Conservation (phyloP, 2,329 filamentous ascomycete genomes). For the Scorias spongiosa region DNA sequence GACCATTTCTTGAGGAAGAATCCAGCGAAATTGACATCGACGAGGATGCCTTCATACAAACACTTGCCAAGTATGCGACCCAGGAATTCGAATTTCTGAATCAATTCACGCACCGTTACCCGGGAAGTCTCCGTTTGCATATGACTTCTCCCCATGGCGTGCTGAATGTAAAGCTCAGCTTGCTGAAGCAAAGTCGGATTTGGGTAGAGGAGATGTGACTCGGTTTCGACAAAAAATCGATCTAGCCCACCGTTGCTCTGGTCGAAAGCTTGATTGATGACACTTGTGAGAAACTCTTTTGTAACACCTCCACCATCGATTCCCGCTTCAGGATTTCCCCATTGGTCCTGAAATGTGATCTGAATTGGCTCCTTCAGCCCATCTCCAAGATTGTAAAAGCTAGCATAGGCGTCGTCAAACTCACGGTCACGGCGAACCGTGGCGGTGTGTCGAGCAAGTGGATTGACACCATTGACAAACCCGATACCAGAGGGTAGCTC, state of each 20-base stretch:
- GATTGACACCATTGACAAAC: conserved; percentile 1
- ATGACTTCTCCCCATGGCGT: conserved; percentile 5
- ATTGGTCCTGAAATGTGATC: conserved; percentile 90
- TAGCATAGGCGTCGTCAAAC: conserved; percentile 71
- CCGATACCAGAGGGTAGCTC: neutral
- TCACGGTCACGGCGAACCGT: conserved; percentile 63
- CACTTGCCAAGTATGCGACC: conserved; percentile 92
- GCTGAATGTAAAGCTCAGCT: conserved; percentile 2
- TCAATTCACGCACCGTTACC: conserved; percentile 39
- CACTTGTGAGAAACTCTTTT: conserved; percentile 86
- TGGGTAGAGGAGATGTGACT: conserved; percentile 74
- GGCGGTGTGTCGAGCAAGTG: conserved; percentile 49
- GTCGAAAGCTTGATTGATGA: conserved; percentile 72
- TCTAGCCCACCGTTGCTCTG: conserved; percentile 19
- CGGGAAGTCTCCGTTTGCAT: conserved; percentile 2
- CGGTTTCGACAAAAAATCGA: conserved; percentile 63
- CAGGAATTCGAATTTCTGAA: conserved; percentile 75
- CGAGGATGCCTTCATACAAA: conserved; percentile 88
- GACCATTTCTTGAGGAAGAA: conserved; percentile 98
- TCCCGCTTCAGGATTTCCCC: conserved; percentile 72
- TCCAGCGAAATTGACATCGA: conserved; percentile 82
- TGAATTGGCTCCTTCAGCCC: conserved; percentile 88
- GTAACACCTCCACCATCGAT: conserved; percentile 96
- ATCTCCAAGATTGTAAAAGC: conserved; percentile 69
- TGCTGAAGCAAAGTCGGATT: conserved; percentile 48